Evolutionary conservation across 179 eudicot genomes (phyloP), one percentile per base, ranked within the genome.

Genomic region (Spinacia oleracea): DNA sequence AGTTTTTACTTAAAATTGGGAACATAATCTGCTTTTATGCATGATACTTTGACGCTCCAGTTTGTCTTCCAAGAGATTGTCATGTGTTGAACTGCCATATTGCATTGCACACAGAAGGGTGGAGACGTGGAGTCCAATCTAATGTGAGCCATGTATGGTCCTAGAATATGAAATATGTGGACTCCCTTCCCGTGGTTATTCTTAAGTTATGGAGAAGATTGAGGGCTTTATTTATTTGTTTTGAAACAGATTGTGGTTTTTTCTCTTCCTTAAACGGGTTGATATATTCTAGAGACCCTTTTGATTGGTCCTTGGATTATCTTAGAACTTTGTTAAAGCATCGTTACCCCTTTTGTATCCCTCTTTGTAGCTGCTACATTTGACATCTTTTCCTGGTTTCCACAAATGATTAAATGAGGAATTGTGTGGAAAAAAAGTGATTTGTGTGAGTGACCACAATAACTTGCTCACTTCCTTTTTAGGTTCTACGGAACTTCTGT

Each of bases 181-280:
- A 25, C 56, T 6, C 27, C 32, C 73, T 70, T 70, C 35, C 58
- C 9, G 27, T 70, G 74, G 21, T 70, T 18, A 70, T 70, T 70
- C 58, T 27, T 23, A 45, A 14, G 20, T 45, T 16, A 65, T 27
- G 73, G 32, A 45, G 34, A 9, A 11, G 42, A 64, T 64, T 12
- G 40, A 38, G 40, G 40, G 6, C 1, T 38, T 38, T 38, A 3
- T 38, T 38, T 38, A 38, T 38, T 38, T 38, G 6, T 38, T 38
- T 38, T 38, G 40, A 38, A 38, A 38, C 40, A 6, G 1, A 38
- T 38, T 38, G 40, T 1, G 1, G 40, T 38, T 38, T 38, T 38
- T 38, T 38, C 40, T 38, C 6, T 38, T 38, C 40, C 40, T 4
- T 4, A 38, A 38, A 38, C 6, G 40, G 40, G 3, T 21, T 27